A percentile compares a stretch with the other conserved stretches of the same genome.
Evolutionary conservation across 2,329 filamentous ascomycete genomes (phyloP).

Genomic region (Ascochyta koolunga): DNA sequence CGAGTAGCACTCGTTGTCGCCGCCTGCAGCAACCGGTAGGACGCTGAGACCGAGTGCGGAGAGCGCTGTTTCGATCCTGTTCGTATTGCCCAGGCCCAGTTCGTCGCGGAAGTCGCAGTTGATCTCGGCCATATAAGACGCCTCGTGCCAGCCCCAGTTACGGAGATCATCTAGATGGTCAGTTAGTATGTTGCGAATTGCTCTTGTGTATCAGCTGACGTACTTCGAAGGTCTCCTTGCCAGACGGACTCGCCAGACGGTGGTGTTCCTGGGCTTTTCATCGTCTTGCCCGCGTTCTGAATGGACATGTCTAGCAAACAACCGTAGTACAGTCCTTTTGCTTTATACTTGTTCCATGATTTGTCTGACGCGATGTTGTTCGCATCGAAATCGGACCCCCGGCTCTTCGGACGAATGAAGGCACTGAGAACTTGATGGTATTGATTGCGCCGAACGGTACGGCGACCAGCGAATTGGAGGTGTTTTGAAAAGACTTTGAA

Average conservation of each 20-base stretch:
- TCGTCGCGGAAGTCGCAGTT: conserved; percentile 7
- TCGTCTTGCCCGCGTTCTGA: background rate
- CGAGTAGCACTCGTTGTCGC: conserved; percentile 14
- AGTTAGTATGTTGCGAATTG: background rate
- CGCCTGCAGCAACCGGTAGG: background rate
- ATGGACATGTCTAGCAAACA: background rate
- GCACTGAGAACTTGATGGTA: background rate
- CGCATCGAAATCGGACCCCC: background rate
- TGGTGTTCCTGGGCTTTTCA: background rate
- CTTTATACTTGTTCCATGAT: background rate
- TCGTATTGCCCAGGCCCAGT: background rate
- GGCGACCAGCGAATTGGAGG: background rate
- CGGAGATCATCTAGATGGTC: conserved; percentile 1
- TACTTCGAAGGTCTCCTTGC: background rate
- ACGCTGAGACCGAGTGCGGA: conserved; percentile 10
- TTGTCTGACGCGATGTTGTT: background rate
- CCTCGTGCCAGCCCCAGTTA: conserved; percentile 19
- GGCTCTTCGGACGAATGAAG: background rate
- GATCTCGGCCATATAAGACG: background rate
- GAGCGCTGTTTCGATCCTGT: background rate
- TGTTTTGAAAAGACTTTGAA: background rate
- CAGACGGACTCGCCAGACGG: background rate
- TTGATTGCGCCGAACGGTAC: background rate
- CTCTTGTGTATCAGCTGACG: background rate
- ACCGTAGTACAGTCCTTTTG: background rate